Conservation (phyloP, 192 early-diverging fungal genomes). For the Cladochytrium replicatum region DNA sequence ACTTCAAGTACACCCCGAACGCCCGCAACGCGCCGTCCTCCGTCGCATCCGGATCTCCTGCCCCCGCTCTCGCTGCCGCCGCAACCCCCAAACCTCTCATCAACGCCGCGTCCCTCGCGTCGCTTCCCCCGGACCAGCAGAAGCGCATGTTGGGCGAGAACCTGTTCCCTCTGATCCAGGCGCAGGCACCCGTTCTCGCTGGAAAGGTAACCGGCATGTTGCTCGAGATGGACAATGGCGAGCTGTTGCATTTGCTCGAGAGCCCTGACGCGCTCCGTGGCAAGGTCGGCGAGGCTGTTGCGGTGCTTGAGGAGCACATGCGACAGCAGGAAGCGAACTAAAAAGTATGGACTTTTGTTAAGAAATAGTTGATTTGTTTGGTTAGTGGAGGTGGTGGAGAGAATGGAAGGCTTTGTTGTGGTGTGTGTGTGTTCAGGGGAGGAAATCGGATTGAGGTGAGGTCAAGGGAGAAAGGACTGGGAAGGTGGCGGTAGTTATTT, state of each 20-base stretch:
- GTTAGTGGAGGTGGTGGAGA: too few relatives aligned
- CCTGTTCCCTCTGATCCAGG: conserved; percentile 79
- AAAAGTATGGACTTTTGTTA: too few relatives aligned
- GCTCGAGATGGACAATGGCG: conserved; percentile 95
- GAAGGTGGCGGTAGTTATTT: too few relatives aligned
- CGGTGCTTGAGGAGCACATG: conserved; percentile 68
- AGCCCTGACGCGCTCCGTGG: conserved; percentile 60
- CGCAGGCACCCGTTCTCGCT: conserved; percentile 61
- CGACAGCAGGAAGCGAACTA: conserved; percentile 6
- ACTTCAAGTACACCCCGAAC: conserved; percentile 40
- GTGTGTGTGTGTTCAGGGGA: too few relatives aligned
- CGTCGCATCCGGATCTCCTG: conserved; percentile 16
- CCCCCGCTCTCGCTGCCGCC: conserved; percentile 23
- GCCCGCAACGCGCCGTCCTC: conserved; percentile 34
- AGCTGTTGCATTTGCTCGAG: conserved; percentile 84
- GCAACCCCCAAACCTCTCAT: conserved; percentile 35
- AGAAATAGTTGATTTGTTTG: too few relatives aligned
- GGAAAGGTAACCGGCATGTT: conserved; percentile 99
- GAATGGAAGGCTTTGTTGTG: too few relatives aligned
- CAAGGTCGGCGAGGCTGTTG: conserved; percentile 80
- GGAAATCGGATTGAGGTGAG: too few relatives aligned
- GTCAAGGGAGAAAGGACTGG: too few relatives aligned
- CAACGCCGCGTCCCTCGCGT: conserved; percentile 70
- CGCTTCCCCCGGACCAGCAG: conserved; percentile 73
- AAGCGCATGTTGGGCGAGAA: conserved; percentile 96